phyloP scores from a whole-genome alignment of 2,329 filamentous ascomycete genomes.

The Ilyonectria robusta region DNA sequence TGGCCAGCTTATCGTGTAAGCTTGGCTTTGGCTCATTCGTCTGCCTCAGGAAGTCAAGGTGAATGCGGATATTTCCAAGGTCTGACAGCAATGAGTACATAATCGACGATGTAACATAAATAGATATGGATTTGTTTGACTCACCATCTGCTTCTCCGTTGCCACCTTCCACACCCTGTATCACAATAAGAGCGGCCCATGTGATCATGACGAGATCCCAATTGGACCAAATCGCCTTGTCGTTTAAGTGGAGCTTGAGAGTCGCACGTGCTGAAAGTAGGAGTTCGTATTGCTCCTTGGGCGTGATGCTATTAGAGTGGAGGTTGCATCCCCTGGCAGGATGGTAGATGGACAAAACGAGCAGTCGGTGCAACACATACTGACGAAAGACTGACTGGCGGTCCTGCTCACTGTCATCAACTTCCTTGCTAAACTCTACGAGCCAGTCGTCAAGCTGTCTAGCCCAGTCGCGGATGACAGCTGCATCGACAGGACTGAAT shows the following conservation, averaged over 20 bases:
- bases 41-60: conserved; percentile 23
- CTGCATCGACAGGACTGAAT: conserved; percentile 20
- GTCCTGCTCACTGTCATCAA: conserved; percentile 7
- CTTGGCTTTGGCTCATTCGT: conserved; percentile 16
- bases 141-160: conserved; percentile 12
- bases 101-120: not conserved
- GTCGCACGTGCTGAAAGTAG: conserved; percentile 21
- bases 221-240: conserved; percentile 22
- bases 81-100: not conserved
- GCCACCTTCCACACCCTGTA: conserved; percentile 21
- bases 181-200: conserved; percentile 21
- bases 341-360: conserved; percentile 23
- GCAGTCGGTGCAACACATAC: conserved; percentile 16
- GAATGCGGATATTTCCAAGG: conserved; percentile 18
- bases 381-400: conserved; percentile 14
- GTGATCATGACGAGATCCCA: conserved; percentile 26
- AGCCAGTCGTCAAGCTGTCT: conserved; percentile 25
- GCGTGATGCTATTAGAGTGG: conserved; percentile 16
- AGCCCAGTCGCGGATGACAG: conserved; percentile 23
- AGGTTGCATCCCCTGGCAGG: conserved; percentile 20
- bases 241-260: conserved; percentile 17
- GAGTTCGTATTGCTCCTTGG: conserved; percentile 21
- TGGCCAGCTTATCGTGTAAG: conserved; percentile 10
- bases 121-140: not conserved
- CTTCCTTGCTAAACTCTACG: conserved; percentile 16